Percentiles rank a stretch among this genome's conserved stretches.
phyloP scores from a whole-genome alignment of 495 filamentous ascomycete species.

The Neurospora cerealis region DNA sequence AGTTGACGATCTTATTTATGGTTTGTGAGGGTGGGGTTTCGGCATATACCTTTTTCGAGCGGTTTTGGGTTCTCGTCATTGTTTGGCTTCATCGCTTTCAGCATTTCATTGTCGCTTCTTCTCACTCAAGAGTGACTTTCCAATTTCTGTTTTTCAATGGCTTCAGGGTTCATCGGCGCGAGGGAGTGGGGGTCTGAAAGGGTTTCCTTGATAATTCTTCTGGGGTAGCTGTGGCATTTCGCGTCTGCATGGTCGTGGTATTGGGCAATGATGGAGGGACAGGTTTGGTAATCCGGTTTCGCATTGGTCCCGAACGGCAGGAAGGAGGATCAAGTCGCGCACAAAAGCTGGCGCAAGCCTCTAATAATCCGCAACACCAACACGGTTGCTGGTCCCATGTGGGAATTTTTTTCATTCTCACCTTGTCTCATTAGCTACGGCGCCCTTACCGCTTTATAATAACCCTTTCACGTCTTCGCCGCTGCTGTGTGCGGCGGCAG shows the following conservation, averaged over 20 bases:
- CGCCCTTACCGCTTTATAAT: slow-evolving; percentile 34
- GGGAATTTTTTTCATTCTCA: slow-evolving; percentile 26
- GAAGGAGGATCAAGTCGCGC: slow-evolving; percentile 14
- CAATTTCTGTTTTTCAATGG: slow-evolving; percentile 10
- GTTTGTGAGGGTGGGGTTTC: slow-evolving; percentile 28
- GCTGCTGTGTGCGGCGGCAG: slow-evolving; percentile 2
- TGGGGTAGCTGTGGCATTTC: slow-evolving; percentile 20
- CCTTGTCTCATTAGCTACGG: slow-evolving; percentile 43
- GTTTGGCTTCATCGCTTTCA: slow-evolving; percentile 19
- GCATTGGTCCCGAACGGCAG: slow-evolving; percentile 21
- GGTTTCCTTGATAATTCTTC: slow-evolving; percentile 17
- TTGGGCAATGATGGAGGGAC: slow-evolving; percentile 33
- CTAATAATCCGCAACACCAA: slow-evolving; percentile 32
- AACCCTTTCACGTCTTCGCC: slow-evolving; percentile 13
- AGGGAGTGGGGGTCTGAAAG: slow-evolving; percentile 7
- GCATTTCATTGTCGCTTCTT: slow-evolving; percentile 17
- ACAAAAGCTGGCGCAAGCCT: slow-evolving; percentile 36
- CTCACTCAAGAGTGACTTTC: slow-evolving; percentile 3
- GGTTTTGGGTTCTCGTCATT: slow-evolving; percentile 14
- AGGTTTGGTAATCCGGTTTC: slow-evolving; percentile 35
- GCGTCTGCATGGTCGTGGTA: slow-evolving; percentile 34
- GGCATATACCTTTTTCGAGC: slow-evolving; percentile 38
- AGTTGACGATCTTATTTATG: slow-evolving; percentile 37
- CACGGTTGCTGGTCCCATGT: slow-evolving; percentile 43
- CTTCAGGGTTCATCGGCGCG: slow-evolving; percentile 19